Percentiles rank a stretch among this genome's conserved stretches.
Evolutionary conservation across 2,329 filamentous ascomycete genomes (phyloP).

Genomic region (Aureobasidium sp.): DNA sequence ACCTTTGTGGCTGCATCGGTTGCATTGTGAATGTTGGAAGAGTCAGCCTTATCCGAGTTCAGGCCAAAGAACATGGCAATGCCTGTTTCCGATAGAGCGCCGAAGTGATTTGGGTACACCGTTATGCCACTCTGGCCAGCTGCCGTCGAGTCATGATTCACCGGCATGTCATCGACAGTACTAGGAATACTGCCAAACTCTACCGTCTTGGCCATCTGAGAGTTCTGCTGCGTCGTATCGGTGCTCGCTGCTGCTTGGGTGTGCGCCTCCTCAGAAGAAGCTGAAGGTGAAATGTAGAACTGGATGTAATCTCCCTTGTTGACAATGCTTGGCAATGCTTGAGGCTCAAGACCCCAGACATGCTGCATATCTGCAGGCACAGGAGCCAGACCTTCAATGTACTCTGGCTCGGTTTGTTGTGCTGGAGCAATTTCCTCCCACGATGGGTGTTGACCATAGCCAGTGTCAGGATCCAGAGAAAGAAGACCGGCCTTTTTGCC

Average conservation of each 20-base stretch:
- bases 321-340: conserved; percentile 46
- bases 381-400: neutral
- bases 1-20: conserved; percentile 36
- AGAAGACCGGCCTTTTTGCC: conserved; percentile 71
- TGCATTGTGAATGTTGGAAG: neutral
- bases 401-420: conserved; percentile 9
- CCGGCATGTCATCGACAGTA: conserved; percentile 33
- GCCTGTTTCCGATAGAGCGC: conserved; percentile 55
- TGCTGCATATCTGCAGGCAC: conserved; percentile 23
- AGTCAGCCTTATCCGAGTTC: conserved; percentile 21
- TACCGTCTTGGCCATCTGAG: conserved; percentile 22
- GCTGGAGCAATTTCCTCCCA: neutral
- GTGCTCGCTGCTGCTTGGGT: conserved; percentile 29
- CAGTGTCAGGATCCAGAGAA: conserved; percentile 65
- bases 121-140: neutral
- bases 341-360: conserved; percentile 27
- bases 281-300: conserved; percentile 47
- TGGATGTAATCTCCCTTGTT: conserved; percentile 59
- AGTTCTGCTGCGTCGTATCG: conserved; percentile 3
- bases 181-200: conserved; percentile 40
- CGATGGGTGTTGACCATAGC: conserved; percentile 4
- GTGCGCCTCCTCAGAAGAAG: neutral
- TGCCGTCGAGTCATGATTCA: conserved; percentile 17
- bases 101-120: conserved; percentile 45
- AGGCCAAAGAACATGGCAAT: conserved; percentile 36